These are phyloP conservation scores for Melastoma candidum DNA, from an alignment of 441 rosid genomes.

Conservation along the genomic window DNA sequence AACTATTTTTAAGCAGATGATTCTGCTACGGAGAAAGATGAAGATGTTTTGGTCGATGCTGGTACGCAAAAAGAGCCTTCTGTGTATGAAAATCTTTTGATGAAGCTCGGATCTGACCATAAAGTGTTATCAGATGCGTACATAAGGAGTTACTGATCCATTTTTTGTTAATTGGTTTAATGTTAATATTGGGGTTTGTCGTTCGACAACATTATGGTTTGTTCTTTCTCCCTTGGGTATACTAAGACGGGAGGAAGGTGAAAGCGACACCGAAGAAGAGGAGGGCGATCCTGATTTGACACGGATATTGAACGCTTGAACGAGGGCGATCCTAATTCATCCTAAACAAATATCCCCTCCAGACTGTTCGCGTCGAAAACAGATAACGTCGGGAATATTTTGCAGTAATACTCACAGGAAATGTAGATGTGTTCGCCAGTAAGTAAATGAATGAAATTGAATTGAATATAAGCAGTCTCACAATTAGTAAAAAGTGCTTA, in stretches of 20 bases:
- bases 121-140: constrained; percentile 35
- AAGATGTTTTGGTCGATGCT: constrained; percentile 21
- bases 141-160: constrained; percentile 37
- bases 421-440: no score
- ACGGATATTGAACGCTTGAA: constrained; percentile 26
- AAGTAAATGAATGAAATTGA: no score
- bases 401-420: no score
- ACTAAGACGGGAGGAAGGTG: constrained; percentile 45
- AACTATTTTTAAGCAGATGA: constrained; percentile 16
- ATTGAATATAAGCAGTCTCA: no score
- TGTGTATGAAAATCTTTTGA: constrained; percentile 34
- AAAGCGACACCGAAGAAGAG: constrained; percentile 44
- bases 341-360: constrained; percentile 63
- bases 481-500: no score
- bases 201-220: background rate
- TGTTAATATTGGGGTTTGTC: background rate
- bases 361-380: no score
- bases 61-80: constrained; percentile 32
- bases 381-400: no score
- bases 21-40: constrained; percentile 19
- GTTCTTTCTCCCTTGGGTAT: constrained; percentile 17
- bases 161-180: background rate
- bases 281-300: constrained; percentile 24
- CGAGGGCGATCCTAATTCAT: constrained; percentile 34
- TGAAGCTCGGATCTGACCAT: constrained; percentile 33